phyloP scores from a whole-genome alignment of 2,329 filamentous ascomycete genomes.

The Phialocephala sp. region DNA sequence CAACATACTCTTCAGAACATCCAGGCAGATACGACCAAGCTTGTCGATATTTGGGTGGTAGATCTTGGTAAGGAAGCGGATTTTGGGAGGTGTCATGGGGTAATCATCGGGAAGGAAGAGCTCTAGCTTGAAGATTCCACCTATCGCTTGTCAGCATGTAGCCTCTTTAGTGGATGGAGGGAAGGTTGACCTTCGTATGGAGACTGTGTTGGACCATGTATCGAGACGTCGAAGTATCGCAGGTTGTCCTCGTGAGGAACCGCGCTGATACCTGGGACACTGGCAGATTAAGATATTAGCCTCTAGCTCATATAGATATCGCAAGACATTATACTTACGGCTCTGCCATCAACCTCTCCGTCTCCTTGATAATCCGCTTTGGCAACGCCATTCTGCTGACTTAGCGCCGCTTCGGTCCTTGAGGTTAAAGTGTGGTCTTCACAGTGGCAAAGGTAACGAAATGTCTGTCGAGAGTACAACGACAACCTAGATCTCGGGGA shows the following conservation, averaged over 20 bases:
- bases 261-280: constrained; percentile 94
- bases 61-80: constrained; percentile 97
- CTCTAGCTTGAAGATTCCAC: constrained; percentile 92
- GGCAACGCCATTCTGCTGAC: constrained; percentile 69
- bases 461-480: background rate
- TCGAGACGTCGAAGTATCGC: constrained; percentile 96
- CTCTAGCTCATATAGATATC: constrained; percentile 1
- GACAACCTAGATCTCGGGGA: background rate
- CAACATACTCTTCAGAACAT: constrained; percentile 89
- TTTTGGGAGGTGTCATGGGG: constrained; percentile 98
- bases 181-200: constrained; percentile 83
- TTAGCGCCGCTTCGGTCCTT: background rate
- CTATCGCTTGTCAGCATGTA: constrained; percentile 32
- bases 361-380: constrained; percentile 98
- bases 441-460: background rate
- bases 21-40: constrained; percentile 93
- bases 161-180: background rate
- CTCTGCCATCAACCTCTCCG: constrained; percentile 93
- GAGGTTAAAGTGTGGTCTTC: background rate
- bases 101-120: constrained; percentile 98
- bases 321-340: constrained; percentile 66
- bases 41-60: constrained; percentile 99
- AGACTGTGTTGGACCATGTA: constrained; percentile 88
- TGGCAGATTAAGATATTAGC: constrained; percentile 46
- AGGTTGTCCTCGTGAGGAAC: constrained; percentile 97